Evolutionary conservation across 257 asterid genomes (phyloP).

Genomic region (Echites panduratus): DNA sequence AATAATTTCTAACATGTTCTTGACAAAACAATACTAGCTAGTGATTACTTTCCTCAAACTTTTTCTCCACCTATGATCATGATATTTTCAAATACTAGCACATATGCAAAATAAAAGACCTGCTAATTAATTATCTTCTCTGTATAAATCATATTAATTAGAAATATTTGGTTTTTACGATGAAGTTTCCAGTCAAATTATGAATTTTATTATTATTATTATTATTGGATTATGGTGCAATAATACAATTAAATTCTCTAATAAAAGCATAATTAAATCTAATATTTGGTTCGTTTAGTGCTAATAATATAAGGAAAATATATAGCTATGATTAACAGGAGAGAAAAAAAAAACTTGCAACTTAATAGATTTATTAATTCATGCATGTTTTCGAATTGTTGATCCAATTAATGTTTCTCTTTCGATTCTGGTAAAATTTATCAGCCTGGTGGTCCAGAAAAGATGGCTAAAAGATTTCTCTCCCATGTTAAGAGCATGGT

Average conservation of each 20-base stretch:
- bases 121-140: too few relatives aligned
- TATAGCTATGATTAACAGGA: too few relatives aligned
- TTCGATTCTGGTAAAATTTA: conserved; percentile 4
- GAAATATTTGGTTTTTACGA: too few relatives aligned
- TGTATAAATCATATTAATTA: too few relatives aligned
- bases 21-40: not conserved
- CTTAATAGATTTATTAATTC: not conserved
- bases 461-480: conserved; percentile 30
- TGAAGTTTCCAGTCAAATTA: too few relatives aligned
- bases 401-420: not conserved
- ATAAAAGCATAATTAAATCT: too few relatives aligned
- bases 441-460: conserved; percentile 35
- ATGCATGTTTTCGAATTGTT: not conserved
- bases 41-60: not conserved
- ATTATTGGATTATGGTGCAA: too few relatives aligned
- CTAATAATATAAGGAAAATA: too few relatives aligned
- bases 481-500: conserved; percentile 42
- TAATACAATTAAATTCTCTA: too few relatives aligned
- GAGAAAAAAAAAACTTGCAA: not conserved
- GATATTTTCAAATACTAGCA: not conserved
- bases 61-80: not conserved
- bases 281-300: too few relatives aligned
- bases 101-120: too few relatives aligned
- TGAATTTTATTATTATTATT: too few relatives aligned
- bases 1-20: not conserved